A percentile compares a stretch with the other conserved stretches of the same genome.
phyloP scores from a whole-genome alignment of 2,329 filamentous ascomycete genomes.

The Aspergillus pseudoviridinutans region DNA sequence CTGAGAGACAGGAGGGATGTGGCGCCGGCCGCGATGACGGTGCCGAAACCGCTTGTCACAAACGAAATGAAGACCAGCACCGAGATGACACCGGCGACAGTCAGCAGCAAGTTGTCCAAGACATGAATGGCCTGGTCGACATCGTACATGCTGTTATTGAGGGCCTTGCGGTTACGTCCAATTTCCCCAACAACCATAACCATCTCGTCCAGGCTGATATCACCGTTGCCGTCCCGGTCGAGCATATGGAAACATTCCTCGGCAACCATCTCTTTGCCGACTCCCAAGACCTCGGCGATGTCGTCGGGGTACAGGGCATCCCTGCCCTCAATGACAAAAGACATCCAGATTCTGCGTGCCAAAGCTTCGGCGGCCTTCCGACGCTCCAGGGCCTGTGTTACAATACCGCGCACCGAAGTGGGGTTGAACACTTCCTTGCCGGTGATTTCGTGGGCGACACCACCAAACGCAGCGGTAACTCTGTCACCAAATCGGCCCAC shows the following conservation, averaged over 20 bases:
- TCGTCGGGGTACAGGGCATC: conserved; percentile 78
- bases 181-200: conserved; percentile 80
- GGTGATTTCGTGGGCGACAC: conserved; percentile 89
- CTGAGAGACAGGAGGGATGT: conserved; percentile 92
- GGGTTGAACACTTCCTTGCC: conserved; percentile 95
- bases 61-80: conserved; percentile 88
- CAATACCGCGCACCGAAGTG: conserved; percentile 82
- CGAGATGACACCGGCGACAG: conserved; percentile 74
- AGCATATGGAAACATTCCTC: conserved; percentile 79
- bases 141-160: conserved; percentile 92
- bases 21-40: conserved; percentile 82
- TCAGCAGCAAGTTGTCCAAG: conserved; percentile 79
- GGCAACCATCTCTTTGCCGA: conserved; percentile 68
- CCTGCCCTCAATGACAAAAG: conserved; percentile 85
- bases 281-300: conserved; percentile 79
- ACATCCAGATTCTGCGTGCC: conserved; percentile 96
- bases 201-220: conserved; percentile 95
- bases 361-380: conserved; percentile 81
- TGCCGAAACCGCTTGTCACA: conserved; percentile 79
- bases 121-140: conserved; percentile 91
- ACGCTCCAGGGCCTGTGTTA: conserved; percentile 84
- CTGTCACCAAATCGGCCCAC: conserved; percentile 85
- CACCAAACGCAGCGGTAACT: conserved; percentile 87
- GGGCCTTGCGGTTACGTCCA: conserved; percentile 80
- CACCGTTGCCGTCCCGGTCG: conserved; percentile 85